These are phyloP conservation scores for Neocucurbitaria cava DNA, from an alignment of 2,329 filamentous ascomycete species.

Conservation along the genomic window DNA sequence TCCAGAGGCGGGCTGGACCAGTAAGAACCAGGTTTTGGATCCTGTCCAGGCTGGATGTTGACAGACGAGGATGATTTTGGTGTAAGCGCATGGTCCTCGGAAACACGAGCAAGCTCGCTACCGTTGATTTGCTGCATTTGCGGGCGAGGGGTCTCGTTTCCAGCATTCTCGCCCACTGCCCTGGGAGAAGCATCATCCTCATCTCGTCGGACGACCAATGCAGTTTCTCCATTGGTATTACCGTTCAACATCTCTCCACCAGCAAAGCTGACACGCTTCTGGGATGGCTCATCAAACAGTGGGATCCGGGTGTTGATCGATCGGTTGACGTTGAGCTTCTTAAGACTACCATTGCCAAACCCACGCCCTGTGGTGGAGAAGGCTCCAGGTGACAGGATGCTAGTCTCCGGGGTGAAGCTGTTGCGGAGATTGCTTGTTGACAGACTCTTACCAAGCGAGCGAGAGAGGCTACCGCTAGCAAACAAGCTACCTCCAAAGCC, in stretches of 20 bases:
- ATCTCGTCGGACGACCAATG: slow-evolving; percentile 60
- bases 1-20: slow-evolving; percentile 82
- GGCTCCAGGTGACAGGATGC: slow-evolving; percentile 83
- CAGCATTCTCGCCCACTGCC: slow-evolving; percentile 53
- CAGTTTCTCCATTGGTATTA: slow-evolving; percentile 51
- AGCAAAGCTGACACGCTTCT: slow-evolving; percentile 90
- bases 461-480: slow-evolving; percentile 66
- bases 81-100: slow-evolving; percentile 68
- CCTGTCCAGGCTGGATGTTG: slow-evolving; percentile 41
- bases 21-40: slow-evolving; percentile 75
- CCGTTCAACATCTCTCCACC: slow-evolving; percentile 57
- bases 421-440: slow-evolving; percentile 86
- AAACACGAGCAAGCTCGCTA: slow-evolving; percentile 79
- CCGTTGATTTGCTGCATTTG: slow-evolving; percentile 77
- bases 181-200: slow-evolving; percentile 60
- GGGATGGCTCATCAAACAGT: slow-evolving; percentile 62
- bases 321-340: slow-evolving; percentile 92
- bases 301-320: slow-evolving; percentile 72
- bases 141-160: slow-evolving; percentile 52
- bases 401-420: slow-evolving; percentile 82
- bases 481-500: slow-evolving; percentile 55
- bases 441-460: slow-evolving; percentile 83
- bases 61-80: slow-evolving; percentile 41
- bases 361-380: slow-evolving; percentile 69
- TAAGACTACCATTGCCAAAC: slow-evolving; percentile 65